Base-by-base conservation (phyloP, 176 grass and related monocot genomes). In the Triticum monococcum region DNA sequence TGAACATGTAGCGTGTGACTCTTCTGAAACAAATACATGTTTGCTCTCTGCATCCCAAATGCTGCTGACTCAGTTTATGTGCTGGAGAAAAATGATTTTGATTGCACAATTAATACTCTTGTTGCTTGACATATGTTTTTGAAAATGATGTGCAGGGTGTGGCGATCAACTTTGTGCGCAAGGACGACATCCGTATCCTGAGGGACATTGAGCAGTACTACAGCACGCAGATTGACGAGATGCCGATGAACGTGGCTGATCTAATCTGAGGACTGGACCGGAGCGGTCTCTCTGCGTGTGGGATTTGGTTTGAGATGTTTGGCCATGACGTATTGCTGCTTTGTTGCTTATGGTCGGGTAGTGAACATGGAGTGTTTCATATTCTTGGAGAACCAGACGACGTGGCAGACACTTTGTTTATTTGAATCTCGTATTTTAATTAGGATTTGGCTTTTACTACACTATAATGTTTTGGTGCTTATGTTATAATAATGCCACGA, bases 221-320 rank as follows among this genome's bases (percentile, higher is more conserved):
- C 87, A 96, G 97, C 87, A 99, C 94, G 0, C 94, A 99, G 69
- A 99, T 99, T 12, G 97, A 99, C 62, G 97, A 99, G 79, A 99
- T 99, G 97, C 97, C 97, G 14, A 99, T 99, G 97, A 99, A 99
- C 65, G 97, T 99, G 3, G 97, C 97, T 5, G 97, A 99, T 63
- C 93, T 98, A 36, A 98, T 98, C 67, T 98, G 86, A 94, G 69
- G 32, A 9, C 13, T 33, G 57, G 28, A 46, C 64, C 16, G 12
- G 48, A 52, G 4, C 5, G 48, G 48, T 52, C 46, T 50, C 46
- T 56, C 52, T 20, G 48, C 1, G 14, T 52, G 48, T 52, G 13
- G 48, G 12, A 5, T 52, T 52, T 52, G 48, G 48, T 52, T 52
- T 32, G 31, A 32, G 14, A 54, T 54, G 50, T 54, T 54, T 54